Base-by-base conservation (phyloP, 1,284 basidiomycete species). In the Ganoderma lingzhi region DNA sequence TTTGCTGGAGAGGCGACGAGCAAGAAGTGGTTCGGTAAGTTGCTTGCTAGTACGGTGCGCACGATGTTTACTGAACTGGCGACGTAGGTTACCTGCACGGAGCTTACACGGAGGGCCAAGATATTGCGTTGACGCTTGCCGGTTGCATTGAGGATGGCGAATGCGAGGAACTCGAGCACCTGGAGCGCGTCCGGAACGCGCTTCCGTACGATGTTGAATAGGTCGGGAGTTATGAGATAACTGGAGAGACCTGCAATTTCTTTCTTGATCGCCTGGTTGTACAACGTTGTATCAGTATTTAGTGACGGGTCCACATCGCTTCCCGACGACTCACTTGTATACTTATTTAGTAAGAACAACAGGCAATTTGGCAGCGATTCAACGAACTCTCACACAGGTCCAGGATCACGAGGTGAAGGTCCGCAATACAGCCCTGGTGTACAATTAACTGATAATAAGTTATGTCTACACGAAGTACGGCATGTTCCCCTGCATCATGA, bases 1-100 rank as follows among this genome's bases (percentile, higher is more conserved):
- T 92, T 91, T 73, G 87, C 89, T 1, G 90, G 90, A 3, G 90
- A 92, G 77, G 88, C 87, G 5, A 89, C 86, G 12, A 89, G 85
- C 69, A 78, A 84, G 70, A 82, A 86, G 72, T 87, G 88, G 80
- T 91, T 84, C 74, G 89, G 89, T 86, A 30, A 70, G 72, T 63
- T 30, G 32, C 19, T 39, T n/a, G 51, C 35, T 32, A 39, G n/a
- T n/a, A 10, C 6, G 3, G 48, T 44, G 14, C 6, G 30, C 1
- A 19, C 23, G 23, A 42, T n/a, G 53, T 23, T n/a, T 23, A 15
- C 32, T 48, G 19, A n/a, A 37, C 45, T 15, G 32, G 35, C 2
- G 53, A 30, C 19, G 30, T 23, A 82, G 81, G 81, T 10, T 82
- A 76, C 66, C 70, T 82, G 37, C 81, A 82, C 60, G 81, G 81